Base-by-base conservation (phyloP, 1,139 yeast species). In the Ashbya aceris region DNA sequence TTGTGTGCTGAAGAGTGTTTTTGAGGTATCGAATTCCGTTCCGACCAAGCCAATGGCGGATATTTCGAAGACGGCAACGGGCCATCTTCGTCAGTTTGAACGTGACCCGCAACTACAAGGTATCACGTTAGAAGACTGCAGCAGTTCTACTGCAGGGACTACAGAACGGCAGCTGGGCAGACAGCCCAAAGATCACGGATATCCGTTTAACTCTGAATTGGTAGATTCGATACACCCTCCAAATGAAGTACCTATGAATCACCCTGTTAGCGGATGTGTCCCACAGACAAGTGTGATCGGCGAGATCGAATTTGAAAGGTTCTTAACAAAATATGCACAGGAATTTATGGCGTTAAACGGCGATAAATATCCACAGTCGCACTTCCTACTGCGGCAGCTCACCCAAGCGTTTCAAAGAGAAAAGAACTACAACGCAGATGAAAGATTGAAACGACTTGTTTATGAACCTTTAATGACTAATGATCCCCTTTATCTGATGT, bases 261-360 rank as follows among this genome's bases (percentile, higher is more conserved):
- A 3, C 23, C 23, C 23, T 17, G 23, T 17, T 17, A 17, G 6
- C 6, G 23, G 23, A 17, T 17, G 23, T 17, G 6, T 17, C 23
- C 23, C 23, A 3, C 23, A 17, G 23, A 6, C 31, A 12, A 7
- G 31, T 17, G n/a, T 32, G 11, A 17, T 38, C 11, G 33, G 27
- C 11, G 40, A 38, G 20, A 4, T 38, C n/a, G 40, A 38, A 20
- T 38, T 38, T 17, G 40, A 38, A 11, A 33, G 38, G 30, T 38
- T 38, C 27, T 8, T 38, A 27, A 27, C n/a, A 7, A 14, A 27
- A 33, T 33, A 38, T 27, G 40, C 40, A 8, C 26, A 14, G 23
- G 40, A 38, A 4, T 38, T 38, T 33, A n/a, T 38, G 10, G 27
- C 17, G 12, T 26, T 12, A 4, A 38, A 38, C 23, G 17, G 38